phyloP scores from a whole-genome alignment of 306 rosid genomes.

The Notholithocarpus densiflorus region DNA sequence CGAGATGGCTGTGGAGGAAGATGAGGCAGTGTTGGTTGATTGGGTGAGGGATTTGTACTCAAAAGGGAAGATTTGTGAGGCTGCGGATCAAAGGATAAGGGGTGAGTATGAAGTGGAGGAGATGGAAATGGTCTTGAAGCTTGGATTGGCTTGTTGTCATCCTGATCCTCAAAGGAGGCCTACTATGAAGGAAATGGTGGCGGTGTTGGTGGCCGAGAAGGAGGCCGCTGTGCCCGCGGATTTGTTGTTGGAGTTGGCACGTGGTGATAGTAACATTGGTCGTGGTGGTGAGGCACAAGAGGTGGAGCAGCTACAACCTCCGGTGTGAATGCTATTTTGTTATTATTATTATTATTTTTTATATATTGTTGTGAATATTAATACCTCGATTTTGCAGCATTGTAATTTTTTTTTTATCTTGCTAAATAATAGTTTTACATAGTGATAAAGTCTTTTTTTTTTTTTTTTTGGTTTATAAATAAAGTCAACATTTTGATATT shows the following conservation, averaged over 20 bases:
- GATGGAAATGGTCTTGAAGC: constrained; percentile 71
- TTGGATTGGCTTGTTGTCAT: constrained; percentile 88
- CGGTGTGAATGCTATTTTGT: constrained; percentile 24
- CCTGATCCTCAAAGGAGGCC: constrained; percentile 81
- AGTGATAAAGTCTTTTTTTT: too few relatives aligned
- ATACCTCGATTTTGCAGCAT: too few relatives aligned
- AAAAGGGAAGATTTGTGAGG: constrained; percentile 39
- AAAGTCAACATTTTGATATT: too few relatives aligned
- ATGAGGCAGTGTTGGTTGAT: constrained; percentile 66
- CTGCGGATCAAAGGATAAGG: constrained; percentile 55
- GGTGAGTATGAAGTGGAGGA: constrained; percentile 53
- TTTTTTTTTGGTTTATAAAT: too few relatives aligned
- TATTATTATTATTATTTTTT: background rate
- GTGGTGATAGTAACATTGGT: constrained; percentile 2
- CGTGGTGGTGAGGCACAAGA: background rate
- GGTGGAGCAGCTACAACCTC: constrained; percentile 8
- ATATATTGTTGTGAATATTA: background rate
- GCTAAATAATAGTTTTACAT: too few relatives aligned
- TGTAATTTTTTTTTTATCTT: too few relatives aligned
- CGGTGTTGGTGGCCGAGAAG: constrained; percentile 52
- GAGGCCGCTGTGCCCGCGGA: constrained; percentile 36
- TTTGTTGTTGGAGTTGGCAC: constrained; percentile 44
- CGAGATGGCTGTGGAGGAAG: constrained; percentile 51
- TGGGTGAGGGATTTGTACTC: constrained; percentile 76
- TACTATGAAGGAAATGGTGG: constrained; percentile 71